phyloP scores from a whole-genome alignment of 2,329 filamentous ascomycete species.

The Paracoccidioides brasiliensis region DNA sequence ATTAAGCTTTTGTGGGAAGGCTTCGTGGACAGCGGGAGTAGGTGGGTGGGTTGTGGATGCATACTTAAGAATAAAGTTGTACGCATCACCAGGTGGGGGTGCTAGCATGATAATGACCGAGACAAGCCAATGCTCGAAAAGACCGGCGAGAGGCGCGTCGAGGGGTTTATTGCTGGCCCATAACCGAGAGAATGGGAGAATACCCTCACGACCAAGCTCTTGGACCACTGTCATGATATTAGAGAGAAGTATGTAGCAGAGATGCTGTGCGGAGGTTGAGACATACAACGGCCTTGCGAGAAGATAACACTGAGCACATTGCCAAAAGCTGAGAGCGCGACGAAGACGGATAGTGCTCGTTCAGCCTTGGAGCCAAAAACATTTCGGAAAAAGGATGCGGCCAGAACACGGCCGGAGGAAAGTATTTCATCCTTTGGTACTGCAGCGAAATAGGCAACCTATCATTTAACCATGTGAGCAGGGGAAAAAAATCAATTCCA shows the following conservation, averaged over 20 bases:
- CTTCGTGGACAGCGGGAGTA: slow-evolving; percentile 26
- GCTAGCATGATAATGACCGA: slow-evolving; percentile 50
- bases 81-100: slow-evolving; percentile 49
- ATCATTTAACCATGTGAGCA: not conserved
- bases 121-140: slow-evolving; percentile 49
- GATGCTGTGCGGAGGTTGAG: slow-evolving; percentile 11
- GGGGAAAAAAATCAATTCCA: not conserved
- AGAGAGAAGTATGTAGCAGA: slow-evolving; percentile 6
- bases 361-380: slow-evolving; percentile 41
- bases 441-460: slow-evolving; percentile 39
- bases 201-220: slow-evolving; percentile 52
- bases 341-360: slow-evolving; percentile 49
- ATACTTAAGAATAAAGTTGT: slow-evolving; percentile 40
- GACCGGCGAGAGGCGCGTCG: slow-evolving; percentile 40
- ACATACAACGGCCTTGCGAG: slow-evolving; percentile 39
- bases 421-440: slow-evolving; percentile 39
- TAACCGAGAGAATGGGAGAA: slow-evolving; percentile 48
- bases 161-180: slow-evolving; percentile 53
- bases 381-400: slow-evolving; percentile 42
- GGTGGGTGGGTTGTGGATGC: slow-evolving; percentile 11
- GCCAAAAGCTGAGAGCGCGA: slow-evolving; percentile 54
- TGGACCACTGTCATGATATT: slow-evolving; percentile 15
- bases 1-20: slow-evolving; percentile 15
- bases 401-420: slow-evolving; percentile 36
- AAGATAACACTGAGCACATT: slow-evolving; percentile 57